Conservation (phyloP, 208 protist genomes). For the Trypanosomatidae sp. region DNA sequence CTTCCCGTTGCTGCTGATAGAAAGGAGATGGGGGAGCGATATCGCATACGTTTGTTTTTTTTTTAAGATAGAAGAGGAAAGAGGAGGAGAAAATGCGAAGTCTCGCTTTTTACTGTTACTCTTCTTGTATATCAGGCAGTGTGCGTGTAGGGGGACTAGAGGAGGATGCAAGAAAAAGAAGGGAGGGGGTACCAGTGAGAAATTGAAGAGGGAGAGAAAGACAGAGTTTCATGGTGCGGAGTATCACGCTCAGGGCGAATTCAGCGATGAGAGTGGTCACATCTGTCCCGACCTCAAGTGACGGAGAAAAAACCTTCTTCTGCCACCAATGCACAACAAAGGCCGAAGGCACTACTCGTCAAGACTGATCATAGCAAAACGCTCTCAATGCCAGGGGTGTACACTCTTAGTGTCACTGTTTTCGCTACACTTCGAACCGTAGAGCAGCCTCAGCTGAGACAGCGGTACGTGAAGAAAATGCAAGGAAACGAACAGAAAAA, state of each 20-base stretch:
- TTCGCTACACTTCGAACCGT: neutral
- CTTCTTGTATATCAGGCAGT: slow-evolving; percentile 2
- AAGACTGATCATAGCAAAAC: neutral
- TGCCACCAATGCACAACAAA: neutral
- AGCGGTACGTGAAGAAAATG: neutral
- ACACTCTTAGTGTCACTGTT: neutral
- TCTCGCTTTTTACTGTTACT: neutral
- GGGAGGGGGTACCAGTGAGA: slow-evolving; percentile 4
- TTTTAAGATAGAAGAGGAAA: neutral
- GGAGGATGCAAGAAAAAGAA: slow-evolving; percentile 6
- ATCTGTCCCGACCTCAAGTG: neutral
- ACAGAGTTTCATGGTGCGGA: neutral
- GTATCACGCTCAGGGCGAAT: neutral
- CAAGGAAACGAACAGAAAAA: neutral
- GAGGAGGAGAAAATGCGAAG: neutral
- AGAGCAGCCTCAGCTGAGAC: neutral
- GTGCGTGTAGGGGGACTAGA: no score
- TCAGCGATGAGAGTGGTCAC: neutral
- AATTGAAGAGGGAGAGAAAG: slow-evolving; percentile 7
- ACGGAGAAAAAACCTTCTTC: slow-evolving; percentile 8
- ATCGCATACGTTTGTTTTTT: neutral
- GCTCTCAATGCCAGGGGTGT: neutral
- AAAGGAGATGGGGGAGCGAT: neutral
- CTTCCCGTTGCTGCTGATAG: neutral
- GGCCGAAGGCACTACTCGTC: neutral